Base-by-base conservation (phyloP, 371 early-diverging fungal genomes). In the Homolaphlyctis polyrhiza region DNA sequence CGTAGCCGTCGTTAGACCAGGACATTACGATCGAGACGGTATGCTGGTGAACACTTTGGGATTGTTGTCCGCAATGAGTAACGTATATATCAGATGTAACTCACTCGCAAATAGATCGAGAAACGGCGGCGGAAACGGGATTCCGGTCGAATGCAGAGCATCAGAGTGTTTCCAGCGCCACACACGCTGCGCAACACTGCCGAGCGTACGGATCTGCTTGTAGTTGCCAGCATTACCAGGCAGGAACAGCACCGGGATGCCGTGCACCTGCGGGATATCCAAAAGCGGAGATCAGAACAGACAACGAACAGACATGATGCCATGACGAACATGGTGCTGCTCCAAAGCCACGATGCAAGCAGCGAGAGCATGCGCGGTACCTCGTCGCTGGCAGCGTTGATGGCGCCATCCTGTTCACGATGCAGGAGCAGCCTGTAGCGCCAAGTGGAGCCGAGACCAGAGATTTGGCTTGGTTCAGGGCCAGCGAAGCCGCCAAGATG, bases 191-290 rank as follows among this genome's bases (percentile, higher is more conserved):
- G 90, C 70, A 2, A 91, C 89, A 34, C 88, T 78, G 23, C 92
- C 95, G 32, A 96, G 77, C 1, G 93, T 90, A 34, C 94, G 80
- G 3, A 90, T 85, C 74, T 96, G 98, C 66, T 89, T 89, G 67
- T 88, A 89, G 63, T 91, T 91, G 13, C 98, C 97, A 21, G 95
- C 95, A 70, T 96, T 91, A 0, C 98, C 98, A 21, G 94, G 98
- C 35, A 97, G 85, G 76, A 97, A 97, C 35, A 97, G 73, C 0
- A 93, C 88, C 0, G 97, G 97, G 16, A 89, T 81, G 33, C 94
- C 77, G 28, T 35, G 63, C 13, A 52, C 47, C 62, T 62, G 50
- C 28, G 30, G 13, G 23, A n/a, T n/a, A n/a, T n/a, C n/a, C n/a
- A n/a, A n/a, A n/a, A n/a, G n/a, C n/a, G n/a, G n/a, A n/a, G n/a